Evolutionary conservation across 805 yeast species (phyloP), one percentile per base, ranked within the genome.

Genomic region (Ogataea henricii): DNA sequence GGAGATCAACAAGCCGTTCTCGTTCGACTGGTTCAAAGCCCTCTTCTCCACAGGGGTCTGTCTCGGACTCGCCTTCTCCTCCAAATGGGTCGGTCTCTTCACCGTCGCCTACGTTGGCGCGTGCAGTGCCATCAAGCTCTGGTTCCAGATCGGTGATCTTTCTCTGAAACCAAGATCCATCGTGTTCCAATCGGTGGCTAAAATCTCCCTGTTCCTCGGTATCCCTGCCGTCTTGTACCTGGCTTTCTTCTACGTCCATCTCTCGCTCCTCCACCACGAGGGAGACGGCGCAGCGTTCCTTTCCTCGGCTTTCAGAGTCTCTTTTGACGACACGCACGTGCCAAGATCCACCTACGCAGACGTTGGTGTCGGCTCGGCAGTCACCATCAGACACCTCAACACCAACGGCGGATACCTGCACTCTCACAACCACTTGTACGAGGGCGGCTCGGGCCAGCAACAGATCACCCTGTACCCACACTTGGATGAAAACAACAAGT

Each of bases 71-170:
- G 86, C 94, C 3, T 68, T 82, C 17, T 78, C 87, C 20, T 81
- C 91, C 26, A 87, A 87, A 67, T 87, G 94, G 94, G 94, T 87
- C 39, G 95, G 95, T 52, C 68, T 87, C 33, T 87, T 87, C 69
- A 87, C 95, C 16, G 63, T 87, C 48, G 85, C 85, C 3, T 87
- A 92, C 92, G 77, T 82, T 50, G 95, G 94, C 44, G 44, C 75
- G 2, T 64, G 77, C 48, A 84, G 86, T 60, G 63, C 77, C 14
- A 71, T 77, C 64, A 85, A 83, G 58, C 59, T 87, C 53, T 85
- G 91, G 91, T 77, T 85, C 55, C 64, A 81, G 49, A 63, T 85
- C 58, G 94, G 94, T 62, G 94, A 87, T 69, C 72, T 87, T 59
- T 62, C 75, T 4, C 74, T 81, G 16, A 58, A 81, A 13, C 50